phyloP scores from a whole-genome alignment of 1,139 yeast genomes.

The Sugiyamaella sp. region DNA sequence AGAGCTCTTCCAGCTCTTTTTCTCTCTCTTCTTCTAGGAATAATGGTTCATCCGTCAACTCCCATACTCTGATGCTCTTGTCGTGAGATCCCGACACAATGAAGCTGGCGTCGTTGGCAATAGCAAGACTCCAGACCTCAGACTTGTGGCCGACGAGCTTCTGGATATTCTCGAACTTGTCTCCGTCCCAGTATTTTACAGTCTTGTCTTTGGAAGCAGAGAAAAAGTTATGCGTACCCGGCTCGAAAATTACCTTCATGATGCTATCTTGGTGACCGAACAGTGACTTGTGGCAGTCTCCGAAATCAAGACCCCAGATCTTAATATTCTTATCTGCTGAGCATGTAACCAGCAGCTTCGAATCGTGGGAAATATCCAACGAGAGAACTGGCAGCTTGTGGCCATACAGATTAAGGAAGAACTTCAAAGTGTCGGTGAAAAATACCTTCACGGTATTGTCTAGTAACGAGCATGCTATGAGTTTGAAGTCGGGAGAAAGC shows the following conservation, averaged over 20 bases:
- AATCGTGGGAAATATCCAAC: slow-evolving; percentile 85
- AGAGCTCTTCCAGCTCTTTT: slow-evolving; percentile 88
- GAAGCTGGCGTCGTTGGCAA: slow-evolving; percentile 70
- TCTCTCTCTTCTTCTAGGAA: slow-evolving; percentile 96
- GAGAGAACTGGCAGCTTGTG: slow-evolving; percentile 86
- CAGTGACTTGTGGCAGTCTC: slow-evolving; percentile 95
- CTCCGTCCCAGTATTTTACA: slow-evolving; percentile 97
- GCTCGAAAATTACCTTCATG: slow-evolving; percentile 83
- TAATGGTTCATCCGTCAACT: slow-evolving; percentile 88
- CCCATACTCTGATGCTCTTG: slow-evolving; percentile 89
- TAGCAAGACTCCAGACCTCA: slow-evolving; percentile 90
- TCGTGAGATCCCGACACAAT: slow-evolving; percentile 92
- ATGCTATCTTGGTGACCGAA: slow-evolving; percentile 97
- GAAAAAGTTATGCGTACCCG: slow-evolving; percentile 84
- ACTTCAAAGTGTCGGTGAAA: slow-evolving; percentile 81
- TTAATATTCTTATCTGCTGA: slow-evolving; percentile 97
- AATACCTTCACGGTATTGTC: slow-evolving; percentile 95
- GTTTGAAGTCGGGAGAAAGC: slow-evolving; percentile 79
- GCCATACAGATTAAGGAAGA: slow-evolving; percentile 87
- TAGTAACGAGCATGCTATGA: slow-evolving; percentile 79
- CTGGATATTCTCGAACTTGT: slow-evolving; percentile 91
- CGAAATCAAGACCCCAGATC: slow-evolving; percentile 98
- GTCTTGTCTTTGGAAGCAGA: slow-evolving; percentile 88
- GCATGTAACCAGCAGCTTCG: slow-evolving; percentile 83
- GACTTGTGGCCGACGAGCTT: slow-evolving; percentile 82